A percentile compares a stretch with the other conserved stretches of the same genome.
Evolutionary conservation across 768 basidiomycete genomes (phyloP).

Genomic region (Zangia roseola): DNA sequence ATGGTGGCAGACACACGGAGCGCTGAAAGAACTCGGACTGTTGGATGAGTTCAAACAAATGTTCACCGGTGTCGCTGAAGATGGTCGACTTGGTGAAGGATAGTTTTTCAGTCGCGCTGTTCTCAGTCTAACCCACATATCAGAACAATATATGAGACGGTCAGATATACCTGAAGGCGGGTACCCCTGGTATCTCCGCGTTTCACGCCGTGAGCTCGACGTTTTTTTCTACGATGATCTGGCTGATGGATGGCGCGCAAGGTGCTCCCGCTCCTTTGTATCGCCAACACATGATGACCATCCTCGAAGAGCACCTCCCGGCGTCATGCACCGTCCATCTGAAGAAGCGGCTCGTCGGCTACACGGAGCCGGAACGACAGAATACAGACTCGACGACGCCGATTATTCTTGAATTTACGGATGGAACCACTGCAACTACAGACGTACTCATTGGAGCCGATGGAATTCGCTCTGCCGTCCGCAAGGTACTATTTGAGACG

Average conservation of each 20-base stretch:
- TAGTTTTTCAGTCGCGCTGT: no score
- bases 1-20: conserved; percentile 46
- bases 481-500: conserved; percentile 21
- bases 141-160: no score
- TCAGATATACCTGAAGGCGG: no score
- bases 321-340: conserved; percentile 15
- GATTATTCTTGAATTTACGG: conserved; percentile 12
- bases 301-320: conserved; percentile 19
- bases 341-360: conserved; percentile 21
- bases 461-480: conserved; percentile 36
- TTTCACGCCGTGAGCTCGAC: no score
- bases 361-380: conserved; percentile 4
- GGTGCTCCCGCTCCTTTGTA: conserved; percentile 16
- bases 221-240: no score
- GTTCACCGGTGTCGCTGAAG: conserved; percentile 8
- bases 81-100: conserved; percentile 11
- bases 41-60: conserved; percentile 32
- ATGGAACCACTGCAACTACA: conserved; percentile 25
- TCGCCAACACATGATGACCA: conserved; percentile 21
- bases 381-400: conserved; percentile 28
- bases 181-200: no score
- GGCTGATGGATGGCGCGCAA: neutral
- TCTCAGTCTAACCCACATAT: no score
- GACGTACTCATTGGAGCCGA: conserved; percentile 48
- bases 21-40: conserved; percentile 44